Conservation (phyloP, 2,329 filamentous ascomycete genomes). For the Fusarium haematococcum region DNA sequence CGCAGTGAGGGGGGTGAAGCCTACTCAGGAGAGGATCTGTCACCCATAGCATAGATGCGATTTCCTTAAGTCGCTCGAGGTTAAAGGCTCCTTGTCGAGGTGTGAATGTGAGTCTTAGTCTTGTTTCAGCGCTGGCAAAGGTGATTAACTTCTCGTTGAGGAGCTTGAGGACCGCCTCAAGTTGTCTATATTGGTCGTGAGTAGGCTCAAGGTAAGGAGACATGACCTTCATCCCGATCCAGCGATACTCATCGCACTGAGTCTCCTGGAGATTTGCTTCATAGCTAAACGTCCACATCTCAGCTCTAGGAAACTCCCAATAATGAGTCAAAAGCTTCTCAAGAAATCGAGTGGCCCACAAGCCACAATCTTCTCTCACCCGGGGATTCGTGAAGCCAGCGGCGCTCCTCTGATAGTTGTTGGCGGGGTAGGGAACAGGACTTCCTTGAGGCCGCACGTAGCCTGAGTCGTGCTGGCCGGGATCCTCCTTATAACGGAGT, state of each 20-base stretch:
- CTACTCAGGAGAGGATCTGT: slow-evolving; percentile 23
- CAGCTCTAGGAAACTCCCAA: neutral
- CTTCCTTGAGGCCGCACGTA: neutral
- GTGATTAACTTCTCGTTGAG: slow-evolving; percentile 1
- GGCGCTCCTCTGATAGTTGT: neutral
- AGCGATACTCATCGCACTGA: slow-evolving; percentile 19
- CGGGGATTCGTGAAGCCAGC: neutral
- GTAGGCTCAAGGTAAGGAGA: slow-evolving; percentile 13
- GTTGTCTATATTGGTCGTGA: neutral
- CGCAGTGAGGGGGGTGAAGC: slow-evolving; percentile 32
- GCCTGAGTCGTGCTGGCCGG: neutral
- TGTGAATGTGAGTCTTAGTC: slow-evolving; percentile 11
- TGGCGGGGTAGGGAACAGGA: neutral
- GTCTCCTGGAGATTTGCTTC: slow-evolving; percentile 15
- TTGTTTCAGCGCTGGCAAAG: slow-evolving; percentile 20
- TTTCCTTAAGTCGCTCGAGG: slow-evolving; percentile 15
- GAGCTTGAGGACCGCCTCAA: slow-evolving; percentile 2
- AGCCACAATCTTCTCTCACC: neutral
- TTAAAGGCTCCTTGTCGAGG: neutral
- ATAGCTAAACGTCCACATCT: slow-evolving; percentile 14
- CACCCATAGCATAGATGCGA: slow-evolving; percentile 27
- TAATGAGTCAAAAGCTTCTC: neutral
- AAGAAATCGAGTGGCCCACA: neutral
- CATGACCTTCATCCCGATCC: slow-evolving; percentile 27
- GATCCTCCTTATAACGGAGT: neutral